These are phyloP conservation scores for Didymellaceae sp. DNA, from an alignment of 2,329 filamentous ascomycete species.

Conservation along the genomic window DNA sequence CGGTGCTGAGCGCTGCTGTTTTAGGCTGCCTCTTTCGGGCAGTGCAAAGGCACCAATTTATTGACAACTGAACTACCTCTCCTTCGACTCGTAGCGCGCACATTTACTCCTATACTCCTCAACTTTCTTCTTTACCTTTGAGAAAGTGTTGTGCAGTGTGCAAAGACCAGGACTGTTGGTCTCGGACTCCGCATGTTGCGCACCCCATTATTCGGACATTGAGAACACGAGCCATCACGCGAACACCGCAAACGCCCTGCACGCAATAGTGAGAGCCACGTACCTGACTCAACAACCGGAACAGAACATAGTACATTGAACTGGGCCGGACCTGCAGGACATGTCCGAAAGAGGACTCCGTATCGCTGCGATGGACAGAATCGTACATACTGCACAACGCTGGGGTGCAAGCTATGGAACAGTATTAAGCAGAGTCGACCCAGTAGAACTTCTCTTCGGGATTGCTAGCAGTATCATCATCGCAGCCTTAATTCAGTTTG, in stretches of 20 bases:
- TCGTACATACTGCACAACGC: background rate
- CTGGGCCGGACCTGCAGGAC: conserved; percentile 8
- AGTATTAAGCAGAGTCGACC: background rate
- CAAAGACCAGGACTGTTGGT: background rate
- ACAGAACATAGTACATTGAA: conserved; percentile 3
- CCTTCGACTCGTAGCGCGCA: background rate
- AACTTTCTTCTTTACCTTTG: background rate
- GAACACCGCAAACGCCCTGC: conserved; percentile 4
- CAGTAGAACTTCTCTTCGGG: background rate
- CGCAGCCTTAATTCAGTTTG: conserved; percentile 6
- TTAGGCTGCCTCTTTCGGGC: conserved; percentile 15
- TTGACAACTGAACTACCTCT: conserved; percentile 4
- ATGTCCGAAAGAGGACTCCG: conserved; percentile 6
- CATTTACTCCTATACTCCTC: background rate
- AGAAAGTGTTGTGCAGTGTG: background rate
- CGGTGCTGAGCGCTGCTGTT: conserved; percentile 13
- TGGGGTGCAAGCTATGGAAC: background rate
- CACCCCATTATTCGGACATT: conserved; percentile 7
- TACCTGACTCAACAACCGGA: conserved; percentile 2
- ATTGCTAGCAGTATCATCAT: background rate
- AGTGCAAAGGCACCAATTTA: conserved; percentile 18
- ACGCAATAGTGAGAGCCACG: background rate
- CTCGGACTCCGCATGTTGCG: conserved; percentile 3
- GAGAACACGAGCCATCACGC: conserved; percentile 1
- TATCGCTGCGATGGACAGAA: conserved; percentile 3